Evolutionary conservation across 371 early-diverging fungal genomes (phyloP), one percentile per base, ranked within the genome.

Genomic region (Mucor piriformis): DNA sequence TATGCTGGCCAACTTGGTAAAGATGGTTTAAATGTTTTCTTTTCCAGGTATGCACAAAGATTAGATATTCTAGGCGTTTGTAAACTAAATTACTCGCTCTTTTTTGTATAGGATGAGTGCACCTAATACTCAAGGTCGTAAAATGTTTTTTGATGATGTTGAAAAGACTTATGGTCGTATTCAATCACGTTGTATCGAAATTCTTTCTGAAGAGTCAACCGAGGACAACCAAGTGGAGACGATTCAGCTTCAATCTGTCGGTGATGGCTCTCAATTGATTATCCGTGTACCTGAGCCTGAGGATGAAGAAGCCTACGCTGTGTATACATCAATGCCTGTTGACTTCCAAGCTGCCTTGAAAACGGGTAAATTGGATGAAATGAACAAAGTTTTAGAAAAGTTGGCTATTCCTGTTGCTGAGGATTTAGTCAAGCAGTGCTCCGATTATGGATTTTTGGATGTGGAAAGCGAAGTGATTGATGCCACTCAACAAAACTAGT

Each of bases 1-100:
- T 95, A 95, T 63, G 91, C 90, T 60, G 85, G 85, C 8, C 81
- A 89, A 43, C 81, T 95, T 34, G 95, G 96, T 37, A 71, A 82
- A 52, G 89, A 93, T 59, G 97, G 97, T 18, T 82, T 92, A 12
- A 74, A 74, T n/a, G 72, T 92, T n/a, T 96, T 96, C 67, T 95
- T 94, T 72, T 68, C 79, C 40, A 86, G 90, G 88, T 88, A 77
- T 8, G 29, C 8, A 8, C 29, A 29, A 29, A 29, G 64, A 69
- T 64, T 3, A 64, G 50, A 32, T 3, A 15, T 27, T 11, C 25
- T 18, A 43, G n/a, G n/a, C 15, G 13, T 18, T 29, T 5, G 20
- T 10, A 10, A 48, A 10, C 8, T 2, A 1, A 8, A 42, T 18
- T 42, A 18, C 16, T 42, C 8, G 8, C 8, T 8, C 29, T 8